Percentiles rank a stretch among this genome's conserved stretches.
These are phyloP conservation scores for Gracilaria gracilis DNA, from an alignment of 23 red algal genomes.

Conservation along the genomic window DNA sequence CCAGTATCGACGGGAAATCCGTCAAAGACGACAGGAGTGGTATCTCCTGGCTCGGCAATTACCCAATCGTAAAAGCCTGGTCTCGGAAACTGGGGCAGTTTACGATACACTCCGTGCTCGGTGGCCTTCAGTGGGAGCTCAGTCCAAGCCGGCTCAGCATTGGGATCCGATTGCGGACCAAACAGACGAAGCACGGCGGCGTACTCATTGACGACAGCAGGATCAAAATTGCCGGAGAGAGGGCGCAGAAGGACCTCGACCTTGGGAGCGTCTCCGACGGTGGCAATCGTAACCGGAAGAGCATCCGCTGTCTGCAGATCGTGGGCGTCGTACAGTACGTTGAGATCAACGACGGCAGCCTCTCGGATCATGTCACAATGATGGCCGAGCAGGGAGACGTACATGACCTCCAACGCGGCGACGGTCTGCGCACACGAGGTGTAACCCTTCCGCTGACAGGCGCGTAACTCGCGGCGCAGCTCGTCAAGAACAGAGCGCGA, in stretches of 20 bases:
- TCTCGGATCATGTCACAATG: slow-evolving; percentile 73
- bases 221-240: slow-evolving; percentile 5
- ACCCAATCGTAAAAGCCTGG: slow-evolving; percentile 98
- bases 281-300: slow-evolving; percentile 77
- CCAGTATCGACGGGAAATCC: slow-evolving; percentile 49
- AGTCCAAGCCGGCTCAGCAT: slow-evolving; percentile 60
- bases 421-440: slow-evolving; percentile 64
- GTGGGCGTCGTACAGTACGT: slow-evolving; percentile 97
- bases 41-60: slow-evolving; percentile 70
- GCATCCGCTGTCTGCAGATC: slow-evolving; percentile 87
- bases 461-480: slow-evolving; percentile 63
- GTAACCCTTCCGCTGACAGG: slow-evolving; percentile 71
- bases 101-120: slow-evolving; percentile 33
- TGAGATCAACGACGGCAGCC: slow-evolving; percentile 90
- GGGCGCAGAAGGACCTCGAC: slow-evolving; percentile 39
- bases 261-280: slow-evolving; percentile 73
- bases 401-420: slow-evolving; percentile 75
- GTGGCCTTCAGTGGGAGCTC: slow-evolving; percentile 40
- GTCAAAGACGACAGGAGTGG: slow-evolving; percentile 63
- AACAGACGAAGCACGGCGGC: slow-evolving; percentile 63
- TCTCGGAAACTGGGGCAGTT: slow-evolving; percentile 73
- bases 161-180: slow-evolving; percentile 66
- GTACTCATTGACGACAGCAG: slow-evolving; percentile 4
- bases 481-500: slow-evolving; percentile 64
- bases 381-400: slow-evolving; percentile 85